Conservation (phyloP, 1,284 basidiomycete genomes). For the Pseudomicrostroma phylloplanum region DNA sequence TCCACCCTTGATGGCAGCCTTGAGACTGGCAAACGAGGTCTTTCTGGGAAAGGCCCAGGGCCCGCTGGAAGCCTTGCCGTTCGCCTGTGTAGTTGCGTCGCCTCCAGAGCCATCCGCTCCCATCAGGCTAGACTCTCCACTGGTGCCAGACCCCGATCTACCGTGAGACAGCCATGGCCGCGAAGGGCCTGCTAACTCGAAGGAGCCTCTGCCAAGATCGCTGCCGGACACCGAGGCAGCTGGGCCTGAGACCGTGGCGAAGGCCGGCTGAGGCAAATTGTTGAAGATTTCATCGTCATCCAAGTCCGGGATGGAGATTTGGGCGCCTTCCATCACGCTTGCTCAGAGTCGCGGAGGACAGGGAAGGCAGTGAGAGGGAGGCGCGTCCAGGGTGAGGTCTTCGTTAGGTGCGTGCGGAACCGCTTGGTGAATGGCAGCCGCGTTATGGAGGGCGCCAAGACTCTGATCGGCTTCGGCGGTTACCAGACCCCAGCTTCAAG, state of each 20-base stretch:
- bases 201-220: constrained; percentile 12
- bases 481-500: too few species aligned
- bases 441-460: too few species aligned
- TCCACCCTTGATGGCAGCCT: constrained; percentile 14
- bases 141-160: constrained; percentile 12
- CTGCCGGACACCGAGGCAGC: constrained; percentile 11
- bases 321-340: constrained; percentile 16
- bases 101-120: background rate
- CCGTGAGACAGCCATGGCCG: constrained; percentile 19
- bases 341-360: too few species aligned
- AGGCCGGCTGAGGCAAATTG: constrained; percentile 19
- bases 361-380: too few species aligned
- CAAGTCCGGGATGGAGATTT: constrained; percentile 47
- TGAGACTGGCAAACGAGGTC: constrained; percentile 16
- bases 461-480: too few species aligned
- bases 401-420: too few species aligned
- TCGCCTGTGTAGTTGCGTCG: background rate
- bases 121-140: constrained; percentile 8
- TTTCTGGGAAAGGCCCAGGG: constrained; percentile 13
- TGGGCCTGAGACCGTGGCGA: constrained; percentile 1
- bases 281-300: constrained; percentile 37
- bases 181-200: constrained; percentile 21
- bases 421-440: too few species aligned
- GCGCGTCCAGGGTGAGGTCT: too few species aligned
- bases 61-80: background rate